phyloP scores from a whole-genome alignment of 352 stramenopile genomes.

The Pythium sukuiense region DNA sequence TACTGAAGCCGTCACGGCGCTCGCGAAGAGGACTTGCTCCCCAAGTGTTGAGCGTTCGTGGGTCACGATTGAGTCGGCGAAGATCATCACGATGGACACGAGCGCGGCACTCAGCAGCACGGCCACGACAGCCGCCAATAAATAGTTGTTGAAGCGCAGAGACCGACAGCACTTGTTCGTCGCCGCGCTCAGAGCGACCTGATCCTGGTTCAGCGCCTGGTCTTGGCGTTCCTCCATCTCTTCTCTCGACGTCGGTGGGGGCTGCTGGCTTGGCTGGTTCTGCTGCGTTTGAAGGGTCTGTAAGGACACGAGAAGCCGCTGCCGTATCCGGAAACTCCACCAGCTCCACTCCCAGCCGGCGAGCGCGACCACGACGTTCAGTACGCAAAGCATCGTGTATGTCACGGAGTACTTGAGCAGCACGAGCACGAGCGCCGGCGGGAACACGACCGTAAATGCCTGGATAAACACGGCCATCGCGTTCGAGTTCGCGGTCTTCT shows the following conservation, averaged over 20 bases:
- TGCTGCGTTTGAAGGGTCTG: constrained; percentile 20
- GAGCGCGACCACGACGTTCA: constrained; percentile 36
- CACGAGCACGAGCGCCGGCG: constrained; percentile 36
- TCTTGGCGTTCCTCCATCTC: constrained; percentile 11
- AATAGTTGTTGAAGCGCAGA: constrained; percentile 8
- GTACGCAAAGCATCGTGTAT: constrained; percentile 40
- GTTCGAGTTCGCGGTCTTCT: neutral
- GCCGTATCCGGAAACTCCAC: constrained; percentile 66
- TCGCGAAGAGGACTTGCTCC: constrained; percentile 33
- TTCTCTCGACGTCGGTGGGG: neutral
- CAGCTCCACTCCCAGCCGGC: constrained; percentile 51
- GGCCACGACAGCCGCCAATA: constrained; percentile 1
- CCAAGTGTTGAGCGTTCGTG: constrained; percentile 14
- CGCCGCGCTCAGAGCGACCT: neutral
- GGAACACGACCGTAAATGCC: constrained; percentile 1
- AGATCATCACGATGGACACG: constrained; percentile 5
- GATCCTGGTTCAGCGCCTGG: constrained; percentile 15
- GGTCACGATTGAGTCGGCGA: constrained; percentile 19
- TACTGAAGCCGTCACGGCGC: constrained; percentile 30
- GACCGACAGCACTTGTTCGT: constrained; percentile 1
- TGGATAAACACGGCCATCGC: neutral
- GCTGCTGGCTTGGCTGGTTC: neutral
- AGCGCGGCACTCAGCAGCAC: constrained; percentile 7
- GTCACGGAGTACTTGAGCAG: constrained; percentile 37
- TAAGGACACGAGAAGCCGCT: constrained; percentile 35